These are phyloP conservation scores for Populus deltoides DNA, from an alignment of 345 rosid genomes.

Conservation along the genomic window DNA sequence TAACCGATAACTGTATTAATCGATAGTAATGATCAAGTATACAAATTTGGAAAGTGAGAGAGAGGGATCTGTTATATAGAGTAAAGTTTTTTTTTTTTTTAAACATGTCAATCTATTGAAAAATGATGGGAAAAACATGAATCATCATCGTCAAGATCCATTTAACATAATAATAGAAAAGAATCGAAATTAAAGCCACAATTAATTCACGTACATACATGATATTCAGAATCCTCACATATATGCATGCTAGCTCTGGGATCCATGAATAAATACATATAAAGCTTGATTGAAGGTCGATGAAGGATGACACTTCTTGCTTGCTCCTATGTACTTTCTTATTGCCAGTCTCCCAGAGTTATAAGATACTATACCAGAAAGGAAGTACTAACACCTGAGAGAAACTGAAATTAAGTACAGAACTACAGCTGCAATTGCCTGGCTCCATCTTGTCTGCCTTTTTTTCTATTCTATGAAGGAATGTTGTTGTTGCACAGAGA, in stretches of 20 bases:
- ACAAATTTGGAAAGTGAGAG: not conserved
- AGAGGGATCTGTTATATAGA: not conserved
- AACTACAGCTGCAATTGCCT: constrained; percentile 40
- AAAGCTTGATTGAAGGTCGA: not conserved
- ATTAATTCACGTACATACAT: not conserved
- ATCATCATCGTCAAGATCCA: not conserved
- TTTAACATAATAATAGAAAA: not conserved
- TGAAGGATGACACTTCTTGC: not conserved
- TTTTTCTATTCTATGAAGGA: constrained; percentile 23
- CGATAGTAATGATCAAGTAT: not conserved
- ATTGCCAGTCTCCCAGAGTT: not conserved
- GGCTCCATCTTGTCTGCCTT: constrained; percentile 75
- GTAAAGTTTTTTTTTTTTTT: too few relatives aligned
- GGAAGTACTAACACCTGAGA: not conserved
- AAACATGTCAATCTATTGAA: not conserved
- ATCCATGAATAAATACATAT: not conserved
- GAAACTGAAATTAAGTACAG: constrained; percentile 1
- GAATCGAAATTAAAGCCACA: not conserved
- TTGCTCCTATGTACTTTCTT: not conserved
- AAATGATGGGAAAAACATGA: not conserved
- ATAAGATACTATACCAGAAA: not conserved
- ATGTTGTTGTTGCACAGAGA: constrained; percentile 9
- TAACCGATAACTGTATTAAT: not conserved
- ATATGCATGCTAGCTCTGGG: not conserved
- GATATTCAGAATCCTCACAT: not conserved